Evolutionary conservation across 148 eudicot genomes (phyloP).

Genomic region (Mesembryanthemum crystallinum): DNA sequence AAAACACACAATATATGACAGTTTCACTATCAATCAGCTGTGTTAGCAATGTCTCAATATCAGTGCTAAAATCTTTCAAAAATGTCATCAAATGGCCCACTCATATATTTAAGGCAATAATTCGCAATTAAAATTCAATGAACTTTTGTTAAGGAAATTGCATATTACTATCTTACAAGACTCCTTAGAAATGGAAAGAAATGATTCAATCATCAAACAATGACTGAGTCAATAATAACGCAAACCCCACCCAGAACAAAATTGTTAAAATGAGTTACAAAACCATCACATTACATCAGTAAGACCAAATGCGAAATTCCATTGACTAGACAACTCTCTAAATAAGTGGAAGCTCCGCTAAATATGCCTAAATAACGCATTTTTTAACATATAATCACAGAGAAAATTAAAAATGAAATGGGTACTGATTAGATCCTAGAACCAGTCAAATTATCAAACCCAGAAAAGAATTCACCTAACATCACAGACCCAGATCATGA

Average conservation of each 20-base stretch:
- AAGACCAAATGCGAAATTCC: neutral
- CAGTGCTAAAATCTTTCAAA: neutral
- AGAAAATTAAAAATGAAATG: neutral
- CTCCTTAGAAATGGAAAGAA: neutral
- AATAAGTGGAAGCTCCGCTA: neutral
- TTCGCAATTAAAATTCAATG: neutral
- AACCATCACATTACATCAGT: neutral
- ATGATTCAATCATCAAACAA: slow-evolving; percentile 3
- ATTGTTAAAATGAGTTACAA: neutral
- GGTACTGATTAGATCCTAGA: slow-evolving; percentile 2
- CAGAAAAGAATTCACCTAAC: neutral
- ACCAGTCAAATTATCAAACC: neutral
- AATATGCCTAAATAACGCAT: neutral
- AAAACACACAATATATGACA: neutral
- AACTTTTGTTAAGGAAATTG: neutral
- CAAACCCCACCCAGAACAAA: neutral
- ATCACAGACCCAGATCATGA: slow-evolving; percentile 16
- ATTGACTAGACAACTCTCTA: neutral
- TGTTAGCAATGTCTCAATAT: neutral
- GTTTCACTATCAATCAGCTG: neutral
- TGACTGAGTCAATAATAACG: neutral
- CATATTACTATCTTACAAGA: neutral
- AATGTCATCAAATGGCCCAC: neutral
- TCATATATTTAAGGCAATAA: neutral
- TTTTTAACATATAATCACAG: slow-evolving; percentile 1